These are phyloP conservation scores for Xylaria arbuscula DNA, from an alignment of 2,329 filamentous ascomycete species.

Conservation along the genomic window DNA sequence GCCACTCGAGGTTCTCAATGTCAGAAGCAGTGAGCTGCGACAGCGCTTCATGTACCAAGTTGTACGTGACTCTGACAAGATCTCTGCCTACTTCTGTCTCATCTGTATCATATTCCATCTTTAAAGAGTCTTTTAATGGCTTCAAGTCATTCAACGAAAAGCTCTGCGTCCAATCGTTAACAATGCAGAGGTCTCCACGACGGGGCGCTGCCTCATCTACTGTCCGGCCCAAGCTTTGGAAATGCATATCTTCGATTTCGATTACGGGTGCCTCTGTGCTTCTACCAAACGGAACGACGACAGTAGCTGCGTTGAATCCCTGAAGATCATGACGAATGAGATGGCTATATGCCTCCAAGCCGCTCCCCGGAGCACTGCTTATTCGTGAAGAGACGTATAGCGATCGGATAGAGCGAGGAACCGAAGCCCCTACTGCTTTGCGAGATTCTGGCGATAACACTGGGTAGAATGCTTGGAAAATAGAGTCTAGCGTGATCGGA, in stretches of 20 bases:
- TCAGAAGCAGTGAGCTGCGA: conserved; percentile 14
- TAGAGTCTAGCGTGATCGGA: conserved; percentile 44
- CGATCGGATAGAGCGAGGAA: conserved; percentile 33
- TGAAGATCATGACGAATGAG: conserved; percentile 29
- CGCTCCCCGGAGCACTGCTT: conserved; percentile 25
- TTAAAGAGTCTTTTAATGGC: conserved; percentile 1
- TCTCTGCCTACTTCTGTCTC: conserved; percentile 17
- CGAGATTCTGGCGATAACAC: conserved; percentile 24
- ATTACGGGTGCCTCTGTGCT: conserved; percentile 8
- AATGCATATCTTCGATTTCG: conserved; percentile 31
- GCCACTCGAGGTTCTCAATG: conserved; percentile 21
- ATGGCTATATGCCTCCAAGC: conserved; percentile 21
- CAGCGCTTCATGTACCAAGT: conserved; percentile 24
- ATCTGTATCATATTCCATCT: conserved; percentile 7
- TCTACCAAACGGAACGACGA: background rate
- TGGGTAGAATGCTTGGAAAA: conserved; percentile 35
- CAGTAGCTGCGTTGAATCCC: conserved; percentile 12
- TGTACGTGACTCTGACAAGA: conserved; percentile 19
- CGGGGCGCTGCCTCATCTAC: conserved; percentile 2
- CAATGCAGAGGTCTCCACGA: conserved; percentile 16
- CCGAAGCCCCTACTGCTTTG: conserved; percentile 26
- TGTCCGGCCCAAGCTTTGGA: conserved; percentile 17
- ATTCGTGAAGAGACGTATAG: conserved; percentile 35
- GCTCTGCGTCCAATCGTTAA: conserved; percentile 22
- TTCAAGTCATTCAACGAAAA: conserved; percentile 6